Evolutionary conservation across 768 basidiomycete species (phyloP).

Genomic region (Cystofilobasidium capitatum): DNA sequence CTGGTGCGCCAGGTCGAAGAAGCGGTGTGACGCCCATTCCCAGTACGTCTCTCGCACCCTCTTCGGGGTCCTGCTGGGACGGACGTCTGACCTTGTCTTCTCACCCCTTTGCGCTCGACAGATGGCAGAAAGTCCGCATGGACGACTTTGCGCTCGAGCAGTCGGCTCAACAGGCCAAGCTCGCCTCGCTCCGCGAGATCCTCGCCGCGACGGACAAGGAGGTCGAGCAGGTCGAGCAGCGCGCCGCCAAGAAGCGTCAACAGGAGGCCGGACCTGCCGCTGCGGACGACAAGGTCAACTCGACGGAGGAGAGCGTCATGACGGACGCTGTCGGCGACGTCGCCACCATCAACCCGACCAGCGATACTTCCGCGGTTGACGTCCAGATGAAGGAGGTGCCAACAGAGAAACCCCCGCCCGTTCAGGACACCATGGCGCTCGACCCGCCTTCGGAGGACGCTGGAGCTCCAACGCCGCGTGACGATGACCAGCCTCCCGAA

Average conservation of each 20-base stretch:
- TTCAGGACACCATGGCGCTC: too few relatives aligned
- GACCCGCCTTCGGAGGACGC: too few relatives aligned
- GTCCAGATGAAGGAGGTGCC: not conserved
- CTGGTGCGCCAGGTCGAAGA: slow-evolving; percentile 65
- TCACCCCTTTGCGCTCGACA: not conserved
- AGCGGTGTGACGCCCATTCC: slow-evolving; percentile 65
- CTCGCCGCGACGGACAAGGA: not conserved
- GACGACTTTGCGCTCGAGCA: slow-evolving; percentile 4
- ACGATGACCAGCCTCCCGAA: too few relatives aligned
- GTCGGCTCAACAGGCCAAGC: not conserved
- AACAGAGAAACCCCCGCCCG: too few relatives aligned
- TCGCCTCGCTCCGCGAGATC: not conserved
- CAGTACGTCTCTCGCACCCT: slow-evolving; percentile 45
- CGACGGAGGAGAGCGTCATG: not conserved
- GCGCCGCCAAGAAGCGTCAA: not conserved
- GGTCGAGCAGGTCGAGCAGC: not conserved
- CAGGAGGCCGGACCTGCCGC: not conserved
- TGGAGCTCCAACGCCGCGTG: too few relatives aligned
- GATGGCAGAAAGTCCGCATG: not conserved
- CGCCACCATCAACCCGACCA: not conserved
- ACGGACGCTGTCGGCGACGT: too few relatives aligned
- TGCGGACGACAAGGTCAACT: not conserved
- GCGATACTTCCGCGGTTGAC: not conserved
- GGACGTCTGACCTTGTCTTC: not conserved
- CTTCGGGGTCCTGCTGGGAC: not conserved